Evolutionary conservation across 2,329 filamentous ascomycete species (phyloP), one percentile per base, ranked within the genome.

Genomic region (Verticillium longisporum): DNA sequence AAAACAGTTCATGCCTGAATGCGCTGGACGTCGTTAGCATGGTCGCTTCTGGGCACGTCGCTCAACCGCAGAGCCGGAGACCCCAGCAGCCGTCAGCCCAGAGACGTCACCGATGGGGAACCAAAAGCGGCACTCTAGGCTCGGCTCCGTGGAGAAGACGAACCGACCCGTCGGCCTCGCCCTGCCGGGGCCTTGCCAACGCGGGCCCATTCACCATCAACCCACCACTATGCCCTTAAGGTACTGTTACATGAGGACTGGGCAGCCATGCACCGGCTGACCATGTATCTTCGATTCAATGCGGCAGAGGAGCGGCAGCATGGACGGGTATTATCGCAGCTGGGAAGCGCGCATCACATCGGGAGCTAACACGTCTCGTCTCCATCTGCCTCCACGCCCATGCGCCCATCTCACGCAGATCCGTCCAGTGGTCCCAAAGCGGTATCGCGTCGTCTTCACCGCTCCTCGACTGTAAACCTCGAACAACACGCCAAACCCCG

Each of bases 251-350:
- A 68, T 69, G 66, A 66, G 36, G 56, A 64, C 73, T 74, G 72
- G 73, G 73, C 71, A 75, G 71, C 72, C 61, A 74, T 72, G 70
- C 72, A 62, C 72, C 68, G 67, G 60, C 67, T 67, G 69, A 65
- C 64, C 62, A 67, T 62, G 67, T 71, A 70, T 60, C 50, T 11
- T 26, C 26, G 45, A 34, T 56, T 34, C 41, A 33, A 53, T 55
- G 55, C 33, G 55, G 53, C 41, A 50, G 41, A 18, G 21, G 41
- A 13, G 34, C n/a, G 41, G 41, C 41, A 50, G 41, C n/a, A 50
- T 21, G 41, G 41, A 50, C 41, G n/a, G 41, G 41, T 50, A 50
- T 26, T 50, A n/a, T 31, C 59, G 61, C 58, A 63, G 59, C 50
- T 61, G 13, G 59, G 15, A 31, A 6, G 38, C 31, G 18, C 26